phyloP scores from a whole-genome alignment of 2,329 filamentous ascomycete genomes.

The Akanthomyces muscarius region DNA sequence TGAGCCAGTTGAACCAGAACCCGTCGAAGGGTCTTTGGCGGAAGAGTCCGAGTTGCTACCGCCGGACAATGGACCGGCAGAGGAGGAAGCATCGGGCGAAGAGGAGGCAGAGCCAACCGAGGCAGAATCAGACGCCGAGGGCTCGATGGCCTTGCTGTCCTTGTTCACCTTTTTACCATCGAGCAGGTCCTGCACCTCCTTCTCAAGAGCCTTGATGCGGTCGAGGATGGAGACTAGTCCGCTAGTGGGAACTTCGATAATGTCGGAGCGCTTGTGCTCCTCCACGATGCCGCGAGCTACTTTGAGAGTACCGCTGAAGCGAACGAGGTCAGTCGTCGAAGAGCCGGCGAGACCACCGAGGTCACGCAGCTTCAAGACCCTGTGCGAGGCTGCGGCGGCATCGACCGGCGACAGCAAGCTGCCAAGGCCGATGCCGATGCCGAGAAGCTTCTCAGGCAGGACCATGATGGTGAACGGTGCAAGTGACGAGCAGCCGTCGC shows the following conservation, averaged over 20 bases:
- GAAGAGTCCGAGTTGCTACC: neutral
- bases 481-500: neutral
- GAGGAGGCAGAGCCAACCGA: neutral
- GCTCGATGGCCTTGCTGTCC: neutral
- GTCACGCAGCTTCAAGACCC: conserved; percentile 1
- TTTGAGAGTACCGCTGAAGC: conserved; percentile 20
- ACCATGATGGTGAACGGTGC: conserved; percentile 22
- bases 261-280: conserved; percentile 22
- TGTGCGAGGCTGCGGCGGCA: neutral
- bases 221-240: conserved; percentile 27
- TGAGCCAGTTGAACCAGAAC: no score
- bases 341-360: conserved; percentile 16
- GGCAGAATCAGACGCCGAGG: neutral
- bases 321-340: conserved; percentile 15
- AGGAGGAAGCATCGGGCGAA: conserved; percentile 2
- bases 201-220: conserved; percentile 27
- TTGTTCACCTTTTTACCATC: conserved; percentile 12
- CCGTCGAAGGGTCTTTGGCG: neutral
- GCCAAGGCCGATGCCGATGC: conserved; percentile 17
- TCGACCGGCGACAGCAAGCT: neutral
- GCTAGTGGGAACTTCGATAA: conserved; percentile 25
- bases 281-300: conserved; percentile 26
- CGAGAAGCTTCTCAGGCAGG: conserved; percentile 18
- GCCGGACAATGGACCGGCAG: neutral
- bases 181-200: conserved; percentile 28